Conservation (phyloP, 164 flowering plant species). For the Berberis vulgaris region DNA sequence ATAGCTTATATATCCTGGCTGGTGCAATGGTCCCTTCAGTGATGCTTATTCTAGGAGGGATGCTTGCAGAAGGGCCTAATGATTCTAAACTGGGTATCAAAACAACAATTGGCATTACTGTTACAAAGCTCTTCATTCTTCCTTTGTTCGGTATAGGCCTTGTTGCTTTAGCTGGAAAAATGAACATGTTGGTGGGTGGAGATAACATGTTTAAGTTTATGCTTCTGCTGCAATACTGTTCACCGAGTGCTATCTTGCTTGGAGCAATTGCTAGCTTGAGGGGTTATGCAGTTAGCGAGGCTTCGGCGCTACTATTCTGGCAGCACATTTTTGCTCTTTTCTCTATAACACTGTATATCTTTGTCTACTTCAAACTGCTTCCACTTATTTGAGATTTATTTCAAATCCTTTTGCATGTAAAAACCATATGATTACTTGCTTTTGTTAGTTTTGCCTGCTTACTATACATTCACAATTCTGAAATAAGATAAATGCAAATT, state of each 20-base stretch:
- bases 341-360: slow-evolving; percentile 56
- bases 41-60: slow-evolving; percentile 73
- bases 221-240: slow-evolving; percentile 71
- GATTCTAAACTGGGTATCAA: slow-evolving; percentile 48
- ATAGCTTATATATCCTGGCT: slow-evolving; percentile 51
- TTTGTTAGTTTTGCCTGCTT: no score
- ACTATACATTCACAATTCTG: no score
- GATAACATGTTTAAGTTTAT: slow-evolving; percentile 74
- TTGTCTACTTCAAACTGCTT: slow-evolving; percentile 57
- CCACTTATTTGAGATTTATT: slow-evolving; percentile 24
- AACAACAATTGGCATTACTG: slow-evolving; percentile 50
- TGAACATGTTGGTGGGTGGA: slow-evolving; percentile 32
- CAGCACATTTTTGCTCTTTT: slow-evolving; percentile 71
- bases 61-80: slow-evolving; percentile 64
- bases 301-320: slow-evolving; percentile 91
- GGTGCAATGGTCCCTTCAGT: slow-evolving; percentile 64
- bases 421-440: no score
- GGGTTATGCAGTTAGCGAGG: slow-evolving; percentile 84
- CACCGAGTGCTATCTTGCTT: slow-evolving; percentile 80
- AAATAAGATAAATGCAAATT: no score
- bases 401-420: not conserved
- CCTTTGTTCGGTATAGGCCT: slow-evolving; percentile 73
- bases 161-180: slow-evolving; percentile 44
- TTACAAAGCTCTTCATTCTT: slow-evolving; percentile 70
- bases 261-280: slow-evolving; percentile 94